Base-by-base conservation (phyloP, 331 rosid species). In the Quercus lobata region DNA sequence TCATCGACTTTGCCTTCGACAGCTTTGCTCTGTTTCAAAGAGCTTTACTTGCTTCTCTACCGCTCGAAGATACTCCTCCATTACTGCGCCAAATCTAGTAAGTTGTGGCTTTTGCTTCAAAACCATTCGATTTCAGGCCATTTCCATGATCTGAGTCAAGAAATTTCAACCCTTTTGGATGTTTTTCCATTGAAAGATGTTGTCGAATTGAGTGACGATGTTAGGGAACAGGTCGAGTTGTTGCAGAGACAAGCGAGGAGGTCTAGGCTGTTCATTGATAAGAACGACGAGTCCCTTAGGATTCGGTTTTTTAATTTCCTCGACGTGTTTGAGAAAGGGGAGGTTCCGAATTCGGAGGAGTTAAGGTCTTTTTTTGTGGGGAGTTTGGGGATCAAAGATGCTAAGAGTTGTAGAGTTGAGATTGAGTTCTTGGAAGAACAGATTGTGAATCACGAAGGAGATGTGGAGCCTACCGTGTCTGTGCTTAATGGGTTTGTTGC, bases 71-170 rank as follows among this genome's bases (percentile, higher is more conserved):
- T 94, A 69, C 92, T 94, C 2, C 96, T 94, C 54, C 97, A 92
- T 86, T 89, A 88, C 68, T 94, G 99, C 81, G 87, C 90, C 0
- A 94, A 88, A 29, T 91, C 99, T 17, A 80, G 97, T 79, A 95
- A 92, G 92, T 82, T 92, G 14, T 95, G 99, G 99, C 93, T 95
- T 52, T 79, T 95, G 88, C 97, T 95, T 83, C 99, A 91, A 84
- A 91, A 91, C 60, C 94, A 89, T 53, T 84, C 99, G 5, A 91
- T 95, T 61, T 92, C 99, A 1, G 97, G 97, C 37, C 97, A 95
- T 85, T 95, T 92, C 61, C 97, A 95, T 75, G 99, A 95, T 80
- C 77, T 95, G 90, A 92, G 92, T 73, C 91, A 86, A 49, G 99
- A 95, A 54, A 90, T 95, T 53, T 92, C 97, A 49, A 92, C 96